phyloP scores from a whole-genome alignment of 176 grass and related monocot genomes.

The Ananas comosus region DNA sequence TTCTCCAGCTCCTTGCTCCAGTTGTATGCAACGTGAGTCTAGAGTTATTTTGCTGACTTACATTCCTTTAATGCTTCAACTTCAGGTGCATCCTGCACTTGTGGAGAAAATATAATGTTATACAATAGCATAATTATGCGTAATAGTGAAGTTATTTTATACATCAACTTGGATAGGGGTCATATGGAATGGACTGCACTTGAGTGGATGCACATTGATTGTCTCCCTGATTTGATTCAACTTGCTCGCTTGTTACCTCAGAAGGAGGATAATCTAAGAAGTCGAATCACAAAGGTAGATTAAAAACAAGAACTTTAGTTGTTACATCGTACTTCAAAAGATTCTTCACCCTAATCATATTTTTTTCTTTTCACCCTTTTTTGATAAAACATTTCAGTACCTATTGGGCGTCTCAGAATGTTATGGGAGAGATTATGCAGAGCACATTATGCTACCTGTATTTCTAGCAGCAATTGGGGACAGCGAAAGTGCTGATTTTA shows the following conservation, averaged over 20 bases:
- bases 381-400: conserved; percentile 43
- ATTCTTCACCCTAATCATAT: background rate
- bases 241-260: conserved; percentile 73
- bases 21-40: conserved; percentile 59
- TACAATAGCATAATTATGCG: conserved; percentile 7
- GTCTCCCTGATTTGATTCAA: conserved; percentile 84
- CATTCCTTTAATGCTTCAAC: background rate
- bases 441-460: conserved; percentile 84
- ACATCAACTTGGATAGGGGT: conserved; percentile 38
- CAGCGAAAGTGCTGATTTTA: conserved; percentile 73
- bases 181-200: conserved; percentile 72
- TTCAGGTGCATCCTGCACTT: background rate
- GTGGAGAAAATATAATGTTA: background rate
- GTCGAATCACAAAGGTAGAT: conserved; percentile 66
- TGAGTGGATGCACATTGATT: conserved; percentile 97
- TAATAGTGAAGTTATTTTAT: conserved; percentile 11
- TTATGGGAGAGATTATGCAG: conserved; percentile 78
- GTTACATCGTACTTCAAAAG: background rate
- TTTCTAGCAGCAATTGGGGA: conserved; percentile 94
- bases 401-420: conserved; percentile 65
- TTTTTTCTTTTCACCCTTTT: conserved; percentile 5
- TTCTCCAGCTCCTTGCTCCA: conserved; percentile 67
- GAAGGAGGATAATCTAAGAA: conserved; percentile 84
- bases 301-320: background rate
- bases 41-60: conserved; percentile 12